Base-by-base conservation (phyloP, 1,284 basidiomycete species). In the Moesziomyces sp. region DNA sequence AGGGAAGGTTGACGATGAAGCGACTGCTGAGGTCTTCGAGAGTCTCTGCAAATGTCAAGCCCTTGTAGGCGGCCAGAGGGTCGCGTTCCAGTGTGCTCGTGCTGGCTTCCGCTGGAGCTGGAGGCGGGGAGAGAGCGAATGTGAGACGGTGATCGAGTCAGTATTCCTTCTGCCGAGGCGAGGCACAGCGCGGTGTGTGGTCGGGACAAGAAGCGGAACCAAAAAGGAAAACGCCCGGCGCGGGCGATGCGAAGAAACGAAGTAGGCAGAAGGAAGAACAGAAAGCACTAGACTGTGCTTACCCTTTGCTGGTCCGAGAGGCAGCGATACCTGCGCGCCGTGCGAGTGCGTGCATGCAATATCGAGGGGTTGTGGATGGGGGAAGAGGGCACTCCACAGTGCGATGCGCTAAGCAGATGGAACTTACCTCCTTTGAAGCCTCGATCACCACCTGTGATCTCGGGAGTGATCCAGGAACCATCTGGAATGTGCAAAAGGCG, bases 1-100 rank as follows among this genome's bases (percentile, higher is more conserved):
- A 91, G 6, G 97, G 97, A 55, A 99, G 89, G 85, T 99, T 99
- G 77, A 98, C 88, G 78, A 99, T 93, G 85, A 99, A 99, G 50
- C 97, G 92, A 33, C 84, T 83, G 59, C 80, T 80, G 38, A 86
- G 75, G 70, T 86, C 85, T 58, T 86, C 85, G 23, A 86, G 72
- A n/a, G 84, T 78, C 42, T 84, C 79, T 21, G 65, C 63, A 44
- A 83, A 78, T 13, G 70, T 72, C n/a, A 82, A 50, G 21, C 60
- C 68, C 26, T 75, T 75, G 58, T 75, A 75, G 11, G 73, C 64
- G 9, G 64, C 56, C 11, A 63, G 52, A 42, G 73, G 73, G 8
- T 75, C 68, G 9, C 57, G 68, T 35, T 60, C 51, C n/a, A 52
- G n/a, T 1, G 55, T 49, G 43, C 73, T 75, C 14, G 60, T 65